phyloP scores from a whole-genome alignment of 306 rosid species.

The Cicer judaicum region DNA sequence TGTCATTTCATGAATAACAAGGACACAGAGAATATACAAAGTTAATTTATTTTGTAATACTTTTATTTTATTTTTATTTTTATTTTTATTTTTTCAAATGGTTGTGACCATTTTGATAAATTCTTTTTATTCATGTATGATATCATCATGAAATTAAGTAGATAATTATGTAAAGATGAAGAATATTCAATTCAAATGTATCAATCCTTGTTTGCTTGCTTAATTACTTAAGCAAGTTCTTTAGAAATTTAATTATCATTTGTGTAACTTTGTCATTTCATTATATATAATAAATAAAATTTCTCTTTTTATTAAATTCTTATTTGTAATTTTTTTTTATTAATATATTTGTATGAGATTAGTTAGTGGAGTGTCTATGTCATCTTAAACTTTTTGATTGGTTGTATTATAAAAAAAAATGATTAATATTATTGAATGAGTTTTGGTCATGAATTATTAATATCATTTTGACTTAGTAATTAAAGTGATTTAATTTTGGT shows the following conservation, averaged over 20 bases:
- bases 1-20: slow-evolving; percentile 56
- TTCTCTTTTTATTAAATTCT: slow-evolving; percentile 1
- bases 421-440: background rate
- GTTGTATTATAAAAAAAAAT: background rate
- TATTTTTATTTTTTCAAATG: slow-evolving; percentile 50
- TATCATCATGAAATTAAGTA: background rate
- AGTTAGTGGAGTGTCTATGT: slow-evolving; percentile 2
- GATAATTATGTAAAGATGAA: slow-evolving; percentile 45
- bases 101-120: slow-evolving; percentile 59
- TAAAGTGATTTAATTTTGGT: slow-evolving; percentile 2
- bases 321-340: too few relatives aligned
- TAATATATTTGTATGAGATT: too few relatives aligned
- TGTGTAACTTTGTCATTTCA: background rate
- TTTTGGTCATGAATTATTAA: slow-evolving; percentile 16
- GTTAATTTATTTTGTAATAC: background rate
- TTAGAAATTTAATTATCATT: slow-evolving; percentile 16
- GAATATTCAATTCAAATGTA: slow-evolving; percentile 34
- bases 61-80: background rate
- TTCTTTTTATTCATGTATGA: slow-evolving; percentile 20
- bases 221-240: slow-evolving; percentile 61
- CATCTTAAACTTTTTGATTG: slow-evolving; percentile 1
- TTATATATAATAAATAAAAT: slow-evolving; percentile 18
- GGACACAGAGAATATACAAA: slow-evolving; percentile 26
- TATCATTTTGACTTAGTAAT: slow-evolving; percentile 43
- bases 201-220: slow-evolving; percentile 71